Base-by-base conservation (phyloP, 2,329 filamentous ascomycete species). In the Cryphonectria carpinicola region DNA sequence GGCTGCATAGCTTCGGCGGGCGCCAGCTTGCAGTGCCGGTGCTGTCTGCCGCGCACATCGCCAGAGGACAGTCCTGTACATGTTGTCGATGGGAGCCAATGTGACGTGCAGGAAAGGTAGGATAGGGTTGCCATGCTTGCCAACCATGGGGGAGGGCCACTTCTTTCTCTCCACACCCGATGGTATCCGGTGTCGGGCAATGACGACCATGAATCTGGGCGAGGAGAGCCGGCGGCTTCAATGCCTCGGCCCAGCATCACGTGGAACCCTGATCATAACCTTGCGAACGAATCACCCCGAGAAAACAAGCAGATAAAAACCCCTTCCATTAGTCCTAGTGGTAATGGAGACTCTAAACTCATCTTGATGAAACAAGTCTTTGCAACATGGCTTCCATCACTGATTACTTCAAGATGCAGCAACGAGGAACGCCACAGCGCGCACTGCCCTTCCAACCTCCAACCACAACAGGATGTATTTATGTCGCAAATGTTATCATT, bases 1-100 rank as follows among this genome's bases (percentile, higher is more conserved):
- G 73, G 78, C 70, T 4, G 72, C 68, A 7, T 73, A 73, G 70
- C 52, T 70, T 58, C 71, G 65, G 35, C 69, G 65, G 63, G 71
- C 67, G 64, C 56, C 54, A 66, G 64, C 72, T n/a, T 65, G 70
- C 67, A 72, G 32, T 32, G 43, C 56, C 17, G 67, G 67, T 28
- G 68, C 70, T 37, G 64, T 65, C 62, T 39, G 70, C 43, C 70
- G 61, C 28, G 65, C 56, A 54, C 72, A 73, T 73, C 70, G 65
- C 22, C 67, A 63, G 43, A 70, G 65, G 28, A 68, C 46, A 3
- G 65, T 66, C 60, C 56, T 72, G 41, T 71, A 73, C 72, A 73
- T 73, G 25, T 37, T 73, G 22, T 60, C 41, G 54, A 43, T 14
- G 37, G 52, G 37, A 65, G 17, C 54, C 39, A 56, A 25, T 41